Evolutionary conservation across 352 stramenopile species (phyloP).

Genomic region (Phytophthora hibernalis): DNA sequence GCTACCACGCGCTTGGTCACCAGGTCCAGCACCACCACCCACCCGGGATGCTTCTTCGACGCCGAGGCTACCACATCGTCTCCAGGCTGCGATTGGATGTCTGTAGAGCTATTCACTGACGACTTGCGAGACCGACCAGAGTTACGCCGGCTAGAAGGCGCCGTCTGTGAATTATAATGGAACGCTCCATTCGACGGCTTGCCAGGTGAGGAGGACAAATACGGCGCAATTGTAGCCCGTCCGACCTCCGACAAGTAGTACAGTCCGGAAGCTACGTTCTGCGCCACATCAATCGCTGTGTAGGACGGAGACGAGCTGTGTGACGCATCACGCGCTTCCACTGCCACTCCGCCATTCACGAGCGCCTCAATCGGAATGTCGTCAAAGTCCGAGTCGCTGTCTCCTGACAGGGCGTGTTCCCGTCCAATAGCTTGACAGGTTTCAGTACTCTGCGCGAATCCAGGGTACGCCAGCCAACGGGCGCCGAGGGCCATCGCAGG

Average conservation of each 20-base stretch:
- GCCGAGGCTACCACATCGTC: conserved; percentile 16
- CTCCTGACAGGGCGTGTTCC: conserved; percentile 34
- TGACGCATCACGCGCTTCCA: conserved; percentile 30
- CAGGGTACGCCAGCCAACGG: conserved; percentile 78
- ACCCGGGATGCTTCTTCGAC: conserved; percentile 50
- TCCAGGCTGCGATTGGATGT: conserved; percentile 15
- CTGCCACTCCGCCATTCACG: conserved; percentile 39
- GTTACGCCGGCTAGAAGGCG: conserved; percentile 21
- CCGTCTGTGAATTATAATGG: conserved; percentile 18
- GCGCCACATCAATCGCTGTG: conserved; percentile 82
- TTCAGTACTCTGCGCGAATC: conserved; percentile 37
- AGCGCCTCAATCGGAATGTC: conserved; percentile 51
- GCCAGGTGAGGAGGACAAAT: conserved; percentile 72
- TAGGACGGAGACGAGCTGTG: conserved; percentile 55
- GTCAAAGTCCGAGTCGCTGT: conserved; percentile 62
- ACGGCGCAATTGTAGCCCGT: conserved; percentile 72
- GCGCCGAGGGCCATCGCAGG: conserved; percentile 70
- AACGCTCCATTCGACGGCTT: conserved; percentile 27
- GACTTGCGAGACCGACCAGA: conserved; percentile 23
- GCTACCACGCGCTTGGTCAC: conserved; percentile 67
- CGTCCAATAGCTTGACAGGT: conserved; percentile 17
- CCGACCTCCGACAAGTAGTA: conserved; percentile 87
- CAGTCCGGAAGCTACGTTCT: conserved; percentile 88
- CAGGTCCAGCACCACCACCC: conserved; percentile 75
- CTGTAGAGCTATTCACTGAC: conserved; percentile 20